phyloP scores from a whole-genome alignment of 139 green algal genomes.

The Volvox reticuliferus region DNA sequence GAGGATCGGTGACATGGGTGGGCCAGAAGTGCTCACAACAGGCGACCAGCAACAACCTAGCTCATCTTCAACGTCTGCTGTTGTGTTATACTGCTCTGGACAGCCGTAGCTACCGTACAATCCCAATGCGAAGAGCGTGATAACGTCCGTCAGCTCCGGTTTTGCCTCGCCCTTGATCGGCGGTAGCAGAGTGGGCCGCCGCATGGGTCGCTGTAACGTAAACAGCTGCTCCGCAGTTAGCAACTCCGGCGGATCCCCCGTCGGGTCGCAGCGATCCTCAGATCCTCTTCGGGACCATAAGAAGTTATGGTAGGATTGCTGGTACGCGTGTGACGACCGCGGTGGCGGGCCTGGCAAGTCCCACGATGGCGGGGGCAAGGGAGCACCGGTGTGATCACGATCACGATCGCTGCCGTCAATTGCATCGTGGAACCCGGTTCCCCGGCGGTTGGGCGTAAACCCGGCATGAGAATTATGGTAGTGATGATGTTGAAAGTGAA shows the following conservation, averaged over 20 bases:
- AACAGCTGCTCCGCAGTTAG: slow-evolving; percentile 56
- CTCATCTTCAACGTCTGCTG: background rate
- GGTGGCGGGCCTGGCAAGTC: slow-evolving; percentile 33
- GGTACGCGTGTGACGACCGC: background rate
- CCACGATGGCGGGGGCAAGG: background rate
- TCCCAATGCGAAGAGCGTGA: slow-evolving; percentile 45
- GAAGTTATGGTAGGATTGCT: background rate
- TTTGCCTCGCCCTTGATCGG: slow-evolving; percentile 2
- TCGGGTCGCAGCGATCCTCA: background rate
- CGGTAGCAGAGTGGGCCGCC: slow-evolving; percentile 7
- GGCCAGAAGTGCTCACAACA: background rate
- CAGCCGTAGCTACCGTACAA: slow-evolving; percentile 45
- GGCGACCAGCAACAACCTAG: background rate
- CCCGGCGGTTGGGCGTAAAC: background rate
- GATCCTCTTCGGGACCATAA: background rate
- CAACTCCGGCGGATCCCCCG: slow-evolving; percentile 14
- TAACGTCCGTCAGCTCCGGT: slow-evolving; percentile 27
- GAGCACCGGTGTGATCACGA: slow-evolving; percentile 1
- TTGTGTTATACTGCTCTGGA: background rate
- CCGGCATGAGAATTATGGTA: background rate
- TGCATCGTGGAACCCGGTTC: background rate
- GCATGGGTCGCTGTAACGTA: slow-evolving; percentile 31
- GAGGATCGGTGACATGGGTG: slow-evolving; percentile 3
- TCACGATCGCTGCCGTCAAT: slow-evolving; percentile 7
- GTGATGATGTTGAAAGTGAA: background rate